Evolutionary conservation across 768 basidiomycete genomes (phyloP), one percentile per base, ranked within the genome.

Genomic region (Floccularia luteovirens): DNA sequence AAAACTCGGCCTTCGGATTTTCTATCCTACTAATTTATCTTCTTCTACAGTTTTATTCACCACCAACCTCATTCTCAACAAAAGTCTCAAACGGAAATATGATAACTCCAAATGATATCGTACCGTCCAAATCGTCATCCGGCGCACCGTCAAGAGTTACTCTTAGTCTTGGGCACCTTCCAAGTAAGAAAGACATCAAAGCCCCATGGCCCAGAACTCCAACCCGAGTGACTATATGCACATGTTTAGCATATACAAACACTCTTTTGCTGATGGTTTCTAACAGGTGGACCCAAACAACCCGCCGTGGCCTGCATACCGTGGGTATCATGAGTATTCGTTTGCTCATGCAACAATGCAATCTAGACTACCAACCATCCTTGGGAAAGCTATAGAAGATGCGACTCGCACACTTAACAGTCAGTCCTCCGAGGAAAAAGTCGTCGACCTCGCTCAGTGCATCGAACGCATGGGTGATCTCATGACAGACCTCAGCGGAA

Each of bases 311-410:
- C 85, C 86, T 24, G 85, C 85, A 0, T 88, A 76, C 59, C 79
- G 86, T 31, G 83, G 84, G 3, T 86, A 88, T 56, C 77, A 82
- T 57, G 80, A 87, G 51, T 87, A 81, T 56, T 88, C 82, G 0
- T 89, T 89, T 53, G 83, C 82, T 27, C 78, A 93, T 62, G 93
- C 90, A 23, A 94, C 92, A 3, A 96, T 96, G 92, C 88, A 90
- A 45, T 81, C 85, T n/a, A 82, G 93, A 34, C 77, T 96, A 19
- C 93, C 93, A 2, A 94, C 93, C 28, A 97, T 97, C 47, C 70
- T 96, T 35, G 90, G 90, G 48, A 97, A 96, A 64, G 93, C 88
- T 10, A 92, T 96, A 52, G 91, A 93, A 52, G 93, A 97, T 55
- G 71, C 82, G 6, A 85, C 84, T 39, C 77, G 80, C 50, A 96